Evolutionary conservation across 176 grass and related monocot species (phyloP).

Genomic region (Aegilops bicornis): DNA sequence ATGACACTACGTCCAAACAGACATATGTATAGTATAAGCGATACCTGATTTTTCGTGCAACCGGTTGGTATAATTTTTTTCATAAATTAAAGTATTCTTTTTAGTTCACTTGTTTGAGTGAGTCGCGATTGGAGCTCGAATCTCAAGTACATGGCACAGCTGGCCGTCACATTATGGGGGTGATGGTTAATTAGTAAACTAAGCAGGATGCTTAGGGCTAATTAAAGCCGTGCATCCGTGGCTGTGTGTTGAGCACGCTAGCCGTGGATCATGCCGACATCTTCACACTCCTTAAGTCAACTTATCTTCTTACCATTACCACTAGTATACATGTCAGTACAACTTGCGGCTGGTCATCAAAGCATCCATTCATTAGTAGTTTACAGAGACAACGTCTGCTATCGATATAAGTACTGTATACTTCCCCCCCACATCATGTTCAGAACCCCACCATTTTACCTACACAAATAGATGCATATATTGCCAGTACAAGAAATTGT

Average conservation of each 20-base stretch:
- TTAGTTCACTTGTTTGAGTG: neutral
- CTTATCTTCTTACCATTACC: slow-evolving; percentile 13
- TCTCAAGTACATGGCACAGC: slow-evolving; percentile 32
- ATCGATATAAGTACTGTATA: neutral
- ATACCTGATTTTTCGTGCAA: neutral
- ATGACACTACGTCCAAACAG: neutral
- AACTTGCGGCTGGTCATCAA: neutral
- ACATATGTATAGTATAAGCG: neutral
- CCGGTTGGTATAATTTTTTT: neutral
- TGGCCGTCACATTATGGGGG: slow-evolving; percentile 11
- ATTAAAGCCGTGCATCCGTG: neutral
- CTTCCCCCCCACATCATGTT: neutral
- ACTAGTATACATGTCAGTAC: slow-evolving; percentile 8
- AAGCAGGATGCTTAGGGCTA: slow-evolving; percentile 15
- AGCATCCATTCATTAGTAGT: neutral
- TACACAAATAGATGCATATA: neutral
- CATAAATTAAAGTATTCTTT: neutral
- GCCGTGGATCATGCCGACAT: slow-evolving; percentile 8
- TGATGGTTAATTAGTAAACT: neutral
- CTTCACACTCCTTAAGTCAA: slow-evolving; percentile 29
- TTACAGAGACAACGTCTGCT: neutral
- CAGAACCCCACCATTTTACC: neutral
- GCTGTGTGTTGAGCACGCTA: neutral
- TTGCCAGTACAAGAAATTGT: neutral
- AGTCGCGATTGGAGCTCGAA: slow-evolving; percentile 14